Percentiles rank a stretch among this genome's conserved stretches.
phyloP scores from a whole-genome alignment of 2,329 filamentous ascomycete genomes.

The Parastagonospora avenae region DNA sequence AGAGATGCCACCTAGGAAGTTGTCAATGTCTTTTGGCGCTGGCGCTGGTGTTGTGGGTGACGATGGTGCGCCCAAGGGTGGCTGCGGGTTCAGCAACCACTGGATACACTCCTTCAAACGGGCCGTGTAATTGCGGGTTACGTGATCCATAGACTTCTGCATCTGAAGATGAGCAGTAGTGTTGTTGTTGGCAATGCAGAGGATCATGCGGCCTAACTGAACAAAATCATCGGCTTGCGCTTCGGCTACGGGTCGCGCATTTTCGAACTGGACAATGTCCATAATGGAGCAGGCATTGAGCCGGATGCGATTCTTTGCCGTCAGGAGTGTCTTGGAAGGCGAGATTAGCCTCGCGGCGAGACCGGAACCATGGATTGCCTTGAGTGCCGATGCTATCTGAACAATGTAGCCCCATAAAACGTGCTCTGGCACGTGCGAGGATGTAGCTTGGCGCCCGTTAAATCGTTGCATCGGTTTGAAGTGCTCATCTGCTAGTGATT shows the following conservation, averaged over 20 bases:
- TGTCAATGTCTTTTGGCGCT: constrained; percentile 73
- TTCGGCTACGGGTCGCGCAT: constrained; percentile 69
- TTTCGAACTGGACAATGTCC: constrained; percentile 85
- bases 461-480: constrained; percentile 55
- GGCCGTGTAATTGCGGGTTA: constrained; percentile 75
- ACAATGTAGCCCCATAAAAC: constrained; percentile 90
- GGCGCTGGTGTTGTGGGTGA: constrained; percentile 31
- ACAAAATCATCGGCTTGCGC: constrained; percentile 87
- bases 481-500: constrained; percentile 85
- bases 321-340: constrained; percentile 85
- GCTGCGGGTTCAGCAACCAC: constrained; percentile 74
- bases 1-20: constrained; percentile 78
- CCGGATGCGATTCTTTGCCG: constrained; percentile 86
- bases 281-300: constrained; percentile 87
- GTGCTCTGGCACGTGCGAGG: constrained; percentile 64
- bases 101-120: constrained; percentile 79
- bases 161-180: constrained; percentile 65
- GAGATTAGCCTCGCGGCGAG: constrained; percentile 87
- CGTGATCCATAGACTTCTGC: constrained; percentile 73
- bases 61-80: constrained; percentile 31
- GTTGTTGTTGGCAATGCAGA: constrained; percentile 78
- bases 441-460: constrained; percentile 43
- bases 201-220: constrained; percentile 80
- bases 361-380: constrained; percentile 79
- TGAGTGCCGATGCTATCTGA: constrained; percentile 86